phyloP scores from a whole-genome alignment of 495 filamentous ascomycete species.

The Neurospora sp. region DNA sequence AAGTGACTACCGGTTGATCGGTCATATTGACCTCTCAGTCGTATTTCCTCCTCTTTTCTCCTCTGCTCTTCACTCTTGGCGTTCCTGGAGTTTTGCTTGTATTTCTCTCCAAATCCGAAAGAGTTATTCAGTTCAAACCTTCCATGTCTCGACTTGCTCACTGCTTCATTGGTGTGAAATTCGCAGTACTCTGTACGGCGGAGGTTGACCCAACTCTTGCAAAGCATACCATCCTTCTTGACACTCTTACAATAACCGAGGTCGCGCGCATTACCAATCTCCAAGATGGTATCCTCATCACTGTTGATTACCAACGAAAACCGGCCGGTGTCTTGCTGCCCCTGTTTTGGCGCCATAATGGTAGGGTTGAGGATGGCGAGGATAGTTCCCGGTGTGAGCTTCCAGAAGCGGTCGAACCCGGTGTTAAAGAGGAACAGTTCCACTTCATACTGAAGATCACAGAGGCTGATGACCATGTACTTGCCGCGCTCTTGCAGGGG shows the following conservation, averaged over 20 bases:
- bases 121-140: slow-evolving; percentile 73
- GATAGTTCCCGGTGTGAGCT: slow-evolving; percentile 73
- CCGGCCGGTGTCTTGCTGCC: slow-evolving; percentile 60
- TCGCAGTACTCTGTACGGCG: slow-evolving; percentile 86
- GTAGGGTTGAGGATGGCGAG: slow-evolving; percentile 89
- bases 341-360: slow-evolving; percentile 73
- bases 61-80: slow-evolving; percentile 7
- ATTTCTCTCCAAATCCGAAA: slow-evolving; percentile 32
- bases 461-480: slow-evolving; percentile 85
- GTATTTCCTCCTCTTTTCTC: slow-evolving; percentile 15
- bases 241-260: slow-evolving; percentile 79
- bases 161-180: slow-evolving; percentile 73
- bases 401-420: slow-evolving; percentile 86
- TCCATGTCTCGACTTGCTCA: slow-evolving; percentile 57
- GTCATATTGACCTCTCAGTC: slow-evolving; percentile 43
- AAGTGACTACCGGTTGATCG: slow-evolving; percentile 44
- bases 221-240: slow-evolving; percentile 74
- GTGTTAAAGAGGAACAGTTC: slow-evolving; percentile 88
- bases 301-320: slow-evolving; percentile 78
- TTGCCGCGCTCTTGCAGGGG: slow-evolving; percentile 49
- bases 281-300: slow-evolving; percentile 79
- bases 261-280: slow-evolving; percentile 77
- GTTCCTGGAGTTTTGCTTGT: slow-evolving; percentile 25
- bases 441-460: slow-evolving; percentile 82
- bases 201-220: slow-evolving; percentile 75